Base-by-base conservation (phyloP, 192 early-diverging fungal species). In the Obelidium mucronatum region DNA sequence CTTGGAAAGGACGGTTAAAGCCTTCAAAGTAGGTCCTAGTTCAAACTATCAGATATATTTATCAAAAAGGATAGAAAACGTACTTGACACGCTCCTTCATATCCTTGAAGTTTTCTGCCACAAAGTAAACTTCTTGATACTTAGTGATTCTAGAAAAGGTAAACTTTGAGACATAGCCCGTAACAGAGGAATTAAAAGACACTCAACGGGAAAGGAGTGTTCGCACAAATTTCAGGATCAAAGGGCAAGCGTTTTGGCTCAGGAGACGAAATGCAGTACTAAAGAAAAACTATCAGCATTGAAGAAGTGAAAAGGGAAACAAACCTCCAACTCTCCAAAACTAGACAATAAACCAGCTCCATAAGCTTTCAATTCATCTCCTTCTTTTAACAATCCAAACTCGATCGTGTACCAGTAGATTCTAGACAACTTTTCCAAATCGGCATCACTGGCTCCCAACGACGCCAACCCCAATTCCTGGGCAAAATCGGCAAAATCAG, bases 51-150 rank as follows among this genome's bases (percentile, higher is more conserved):
- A 26, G 30, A 22, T 58, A 58, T 22, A 28, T 58, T 58, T 58
- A 8, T 58, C 30, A 22, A 26, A 22, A 1, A 15, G 8, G 13
- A 8, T 8, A 48, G 8, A 48, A 26, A 22, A 58, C 55, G 8
- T 24, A 58, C 55, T 93, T 91, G 59, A 98, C 91, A 77, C 96
- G 91, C 73, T 91, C 89, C 81, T 96, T 96, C 35, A 95, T 95
- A 79, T 95, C 94, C 78, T 91, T 92, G 87, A 98, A 98, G 40
- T 90, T 93, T 17, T 96, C 93, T 1, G 95, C 95, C 1, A 98
- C 93, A 91, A 94, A 98, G 82, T 98, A 98, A 19, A 92, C 73
- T 22, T 94, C 94, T 85, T 98, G 97, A 89, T 93, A 98, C 80
- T 94, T 87, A 1, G 95, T 96, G 74, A 98, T 95, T 19, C 81